Evolutionary conservation across 257 asterid genomes (phyloP), one percentile per base, ranked within the genome.

Genomic region (Leptodermis oblonga): DNA sequence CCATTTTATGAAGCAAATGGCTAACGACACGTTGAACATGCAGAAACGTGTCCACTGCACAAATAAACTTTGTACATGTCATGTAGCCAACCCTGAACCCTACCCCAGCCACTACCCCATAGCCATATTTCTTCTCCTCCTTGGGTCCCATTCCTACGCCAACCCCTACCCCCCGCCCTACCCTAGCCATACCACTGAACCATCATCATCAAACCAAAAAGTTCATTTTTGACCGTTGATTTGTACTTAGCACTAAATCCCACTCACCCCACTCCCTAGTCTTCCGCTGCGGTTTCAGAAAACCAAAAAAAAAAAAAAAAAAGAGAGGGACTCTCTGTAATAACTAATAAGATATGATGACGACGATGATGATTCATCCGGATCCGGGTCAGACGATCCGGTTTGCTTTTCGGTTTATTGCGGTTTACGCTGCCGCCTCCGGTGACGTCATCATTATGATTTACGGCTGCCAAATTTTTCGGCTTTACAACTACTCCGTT

Each of bases 11-110:
- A 39, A 23, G 49, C 18, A 28, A 62, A 45, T n/a, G 83, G 77
- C 67, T 42, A 34, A 48, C 78, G 81, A 84, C 86, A 81, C 86
- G 90, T 81, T 23, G 78, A 85, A 77, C 85, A 83, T 84, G 88
- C 82, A 74, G 33, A 75, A 80, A 80, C 89, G 88, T 81, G 89
- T 79, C 49, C 14, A 22, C 65, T 45, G 69, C 78, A 62, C n/a
- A n/a, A n/a, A n/a, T n/a, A 15, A 58, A 43, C 49, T 14, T 43
- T 34, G 39, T 34, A n/a, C n/a, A n/a, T n/a, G n/a, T n/a, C n/a
- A n/a, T n/a, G n/a, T n/a, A n/a, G n/a, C n/a, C n/a, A n/a, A n/a
- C n/a, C n/a, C n/a, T n/a, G 10, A 6, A 10, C 13, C 13, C 45
- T 5, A 5, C 14, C 42, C 54, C 18, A 23, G 20, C 64, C 13